Base-by-base conservation (phyloP, 306 rosid genomes). In the Mimosa pudica region DNA sequence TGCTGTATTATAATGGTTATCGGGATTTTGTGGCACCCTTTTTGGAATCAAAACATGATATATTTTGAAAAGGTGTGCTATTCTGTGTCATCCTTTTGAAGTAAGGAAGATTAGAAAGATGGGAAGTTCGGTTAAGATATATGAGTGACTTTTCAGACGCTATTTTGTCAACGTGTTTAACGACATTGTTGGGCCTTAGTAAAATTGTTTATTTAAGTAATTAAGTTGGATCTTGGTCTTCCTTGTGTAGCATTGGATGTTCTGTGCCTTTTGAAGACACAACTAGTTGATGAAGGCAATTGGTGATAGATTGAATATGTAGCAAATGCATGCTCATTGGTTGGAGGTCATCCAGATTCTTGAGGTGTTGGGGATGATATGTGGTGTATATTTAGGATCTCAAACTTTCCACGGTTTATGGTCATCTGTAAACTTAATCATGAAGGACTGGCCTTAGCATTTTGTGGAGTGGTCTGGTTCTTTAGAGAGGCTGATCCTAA, bases 1-100 rank as follows among this genome's bases (percentile, higher is more conserved):
- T 80, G 79, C 83, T 77, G 18, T 78, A 45, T 84, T 86, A 81
- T 81, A 71, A 41, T 44, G 60, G 66, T 79, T 74, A 6, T 81
- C 57, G 81, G 70, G 38, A 60, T 84, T 82, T 69, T 41, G 69
- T 71, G 84, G 70, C 82, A 51, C 72, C 71, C 64, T 51, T 71
- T 76, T 83, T 45, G 82, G 73, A 49, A 78, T 75, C 47, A 76
- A 65, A 68, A 70, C 76, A 24, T 63, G 61, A 24, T 58, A 44
- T 81, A 75, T 79, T 42, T 69, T 20, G 76, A 74, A 71, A 71
- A 68, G 71, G 38, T 18, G 71, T 79, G 73, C 30, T 33, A 49
- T 57, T 77, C 62, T 41, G 66, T 73, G 84, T 74, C 72, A 73
- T 82, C 33, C 76, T 86, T 75, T 81, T 73, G 33, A 80, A 70